These are phyloP conservation scores for Adenanthera pavonina DNA, from an alignment of 306 rosid species.

Conservation along the genomic window DNA sequence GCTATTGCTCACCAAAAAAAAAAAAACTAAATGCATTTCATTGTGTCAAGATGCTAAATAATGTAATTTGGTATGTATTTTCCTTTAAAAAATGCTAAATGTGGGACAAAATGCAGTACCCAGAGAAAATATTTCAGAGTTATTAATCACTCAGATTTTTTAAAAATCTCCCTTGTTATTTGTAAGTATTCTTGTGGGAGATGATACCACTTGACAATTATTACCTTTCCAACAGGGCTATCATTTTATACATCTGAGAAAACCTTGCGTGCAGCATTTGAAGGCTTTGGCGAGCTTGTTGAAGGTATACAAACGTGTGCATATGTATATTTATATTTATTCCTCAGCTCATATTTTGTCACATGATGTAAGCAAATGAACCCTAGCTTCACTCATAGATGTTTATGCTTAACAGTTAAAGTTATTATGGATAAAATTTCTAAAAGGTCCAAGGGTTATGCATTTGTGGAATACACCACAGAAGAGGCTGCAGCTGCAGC, in stretches of 20 bases:
- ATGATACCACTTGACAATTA: constrained; percentile 28
- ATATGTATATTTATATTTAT: background rate
- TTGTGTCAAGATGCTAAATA: constrained; percentile 18
- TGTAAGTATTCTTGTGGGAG: constrained; percentile 16
- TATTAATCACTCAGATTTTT: constrained; percentile 3
- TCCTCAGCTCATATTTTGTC: constrained; percentile 15
- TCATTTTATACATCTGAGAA: constrained; percentile 77
- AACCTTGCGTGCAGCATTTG: constrained; percentile 82
- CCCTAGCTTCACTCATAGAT: constrained; percentile 31
- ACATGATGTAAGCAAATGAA: background rate
- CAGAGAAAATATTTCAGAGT: background rate
- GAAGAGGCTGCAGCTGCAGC: constrained; percentile 89
- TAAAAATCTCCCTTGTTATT: background rate
- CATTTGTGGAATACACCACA: constrained; percentile 84
- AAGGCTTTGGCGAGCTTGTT: constrained; percentile 83
- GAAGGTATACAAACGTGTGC: constrained; percentile 54
- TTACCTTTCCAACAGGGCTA: constrained; percentile 55
- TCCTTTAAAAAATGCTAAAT: constrained; percentile 11
- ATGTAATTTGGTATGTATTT: constrained; percentile 2
- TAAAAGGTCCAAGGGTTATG: constrained; percentile 94
- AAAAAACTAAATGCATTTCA: background rate
- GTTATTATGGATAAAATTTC: constrained; percentile 91
- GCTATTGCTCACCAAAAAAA: background rate
- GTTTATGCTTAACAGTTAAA: constrained; percentile 61
- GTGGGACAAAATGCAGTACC: background rate